A percentile compares a stretch with the other conserved stretches of the same genome.
Evolutionary conservation across 768 basidiomycete genomes (phyloP).

Genomic region (Fomitopsis serialis): DNA sequence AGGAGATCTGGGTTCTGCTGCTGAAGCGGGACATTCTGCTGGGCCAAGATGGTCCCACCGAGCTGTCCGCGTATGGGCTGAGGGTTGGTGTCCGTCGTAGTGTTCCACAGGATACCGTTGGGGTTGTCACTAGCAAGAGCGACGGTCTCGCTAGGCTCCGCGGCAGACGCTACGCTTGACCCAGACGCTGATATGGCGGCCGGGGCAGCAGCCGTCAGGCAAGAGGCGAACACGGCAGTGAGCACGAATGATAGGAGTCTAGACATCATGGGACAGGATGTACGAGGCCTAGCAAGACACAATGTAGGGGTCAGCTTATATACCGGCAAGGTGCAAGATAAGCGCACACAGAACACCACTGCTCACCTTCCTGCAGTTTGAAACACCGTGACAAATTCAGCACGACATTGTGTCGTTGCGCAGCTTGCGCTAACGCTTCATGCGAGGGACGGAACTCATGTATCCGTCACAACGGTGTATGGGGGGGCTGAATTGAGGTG

Average conservation of each 20-base stretch:
- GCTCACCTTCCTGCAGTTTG: too few species aligned
- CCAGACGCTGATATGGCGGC: neutral
- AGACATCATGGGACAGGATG: constrained; percentile 4
- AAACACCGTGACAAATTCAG: too few species aligned
- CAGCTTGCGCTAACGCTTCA: too few species aligned
- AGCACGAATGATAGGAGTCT: constrained; percentile 6
- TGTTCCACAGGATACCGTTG: constrained; percentile 16
- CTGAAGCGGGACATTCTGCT: constrained; percentile 50
- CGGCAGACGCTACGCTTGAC: constrained; percentile 1
- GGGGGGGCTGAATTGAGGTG: too few species aligned
- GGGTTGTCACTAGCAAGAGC: constrained; percentile 17
- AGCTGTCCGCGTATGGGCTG: constrained; percentile 40
- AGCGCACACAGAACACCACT: too few species aligned
- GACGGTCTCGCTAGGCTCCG: constrained; percentile 13
- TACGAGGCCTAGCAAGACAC: too few species aligned
- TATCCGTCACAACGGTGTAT: too few species aligned
- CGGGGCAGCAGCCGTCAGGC: constrained; percentile 5
- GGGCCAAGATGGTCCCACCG: constrained; percentile 48
- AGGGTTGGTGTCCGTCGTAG: constrained; percentile 19
- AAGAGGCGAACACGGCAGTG: constrained; percentile 8
- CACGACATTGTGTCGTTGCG: too few species aligned
- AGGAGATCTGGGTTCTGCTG: constrained; percentile 51
- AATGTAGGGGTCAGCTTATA: too few species aligned
- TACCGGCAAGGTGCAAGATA: too few species aligned
- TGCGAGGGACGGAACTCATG: too few species aligned